Conservation (phyloP, 148 eudicot genomes). For the Diospyros lotus region DNA sequence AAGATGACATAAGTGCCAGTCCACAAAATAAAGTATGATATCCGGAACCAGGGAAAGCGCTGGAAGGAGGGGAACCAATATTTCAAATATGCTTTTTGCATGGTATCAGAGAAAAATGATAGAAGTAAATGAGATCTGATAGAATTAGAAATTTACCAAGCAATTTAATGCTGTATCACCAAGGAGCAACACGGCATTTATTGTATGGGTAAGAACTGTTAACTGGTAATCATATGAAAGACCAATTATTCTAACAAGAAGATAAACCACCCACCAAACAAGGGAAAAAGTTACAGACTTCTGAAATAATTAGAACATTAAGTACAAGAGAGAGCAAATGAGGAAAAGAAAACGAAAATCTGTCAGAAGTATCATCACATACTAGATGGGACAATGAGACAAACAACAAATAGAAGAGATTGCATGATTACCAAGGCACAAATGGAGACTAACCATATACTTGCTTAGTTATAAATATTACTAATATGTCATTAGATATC, state of each 20-base stretch:
- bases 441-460: too few relatives aligned
- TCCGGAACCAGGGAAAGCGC: constrained; percentile 62
- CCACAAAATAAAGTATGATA: constrained; percentile 48
- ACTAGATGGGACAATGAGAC: too few relatives aligned
- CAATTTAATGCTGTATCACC: constrained; percentile 58
- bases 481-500: too few relatives aligned
- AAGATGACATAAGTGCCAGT: constrained; percentile 49
- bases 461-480: too few relatives aligned
- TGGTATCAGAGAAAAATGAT: constrained; percentile 3
- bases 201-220: constrained; percentile 50
- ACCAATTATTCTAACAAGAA: neutral
- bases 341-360: too few relatives aligned
- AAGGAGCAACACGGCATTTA: constrained; percentile 50
- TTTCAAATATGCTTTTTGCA: neutral
- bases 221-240: constrained; percentile 33
- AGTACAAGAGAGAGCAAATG: too few relatives aligned
- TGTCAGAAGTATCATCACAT: too few relatives aligned
- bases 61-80: constrained; percentile 20
- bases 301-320: too few relatives aligned
- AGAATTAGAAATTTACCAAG: constrained; percentile 38
- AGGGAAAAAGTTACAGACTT: too few relatives aligned
- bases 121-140: neutral
- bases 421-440: too few relatives aligned
- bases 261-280: too few relatives aligned
- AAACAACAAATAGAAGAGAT: too few relatives aligned